These are phyloP conservation scores for Rhizoclosmatium sp. DNA, from an alignment of 192 early-diverging fungal species.

Conservation along the genomic window DNA sequence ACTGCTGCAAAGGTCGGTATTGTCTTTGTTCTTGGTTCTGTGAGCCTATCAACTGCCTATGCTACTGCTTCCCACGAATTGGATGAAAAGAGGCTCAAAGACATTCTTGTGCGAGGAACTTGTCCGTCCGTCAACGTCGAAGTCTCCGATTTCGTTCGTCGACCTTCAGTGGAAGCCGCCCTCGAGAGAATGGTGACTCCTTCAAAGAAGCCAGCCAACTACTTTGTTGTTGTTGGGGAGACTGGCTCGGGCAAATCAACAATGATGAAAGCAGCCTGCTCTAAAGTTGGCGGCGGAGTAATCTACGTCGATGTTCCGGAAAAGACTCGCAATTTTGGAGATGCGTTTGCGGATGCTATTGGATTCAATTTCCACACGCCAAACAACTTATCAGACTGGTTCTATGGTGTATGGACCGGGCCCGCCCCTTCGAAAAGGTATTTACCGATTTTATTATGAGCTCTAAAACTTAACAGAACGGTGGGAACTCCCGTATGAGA, in stretches of 20 bases:
- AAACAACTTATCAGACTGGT: neutral
- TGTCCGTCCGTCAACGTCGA: neutral
- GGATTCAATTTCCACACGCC: constrained; percentile 11
- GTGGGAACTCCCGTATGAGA: neutral
- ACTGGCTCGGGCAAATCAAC: constrained; percentile 10
- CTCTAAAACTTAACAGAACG: neutral
- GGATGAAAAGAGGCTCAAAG: constrained; percentile 13
- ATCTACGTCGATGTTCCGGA: constrained; percentile 20
- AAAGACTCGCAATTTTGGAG: constrained; percentile 2
- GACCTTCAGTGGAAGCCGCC: neutral
- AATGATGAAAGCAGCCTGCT: constrained; percentile 21
- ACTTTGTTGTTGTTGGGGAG: constrained; percentile 14
- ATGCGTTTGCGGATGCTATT: constrained; percentile 8
- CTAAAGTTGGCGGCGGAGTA: constrained; percentile 5
- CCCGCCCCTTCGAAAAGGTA: no score
- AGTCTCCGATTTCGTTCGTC: neutral
- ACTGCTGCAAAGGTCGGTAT: neutral
- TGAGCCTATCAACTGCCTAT: neutral
- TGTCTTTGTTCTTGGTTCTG: neutral
- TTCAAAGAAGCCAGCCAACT: neutral
- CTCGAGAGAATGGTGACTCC: constrained; percentile 9
- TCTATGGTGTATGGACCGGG: neutral
- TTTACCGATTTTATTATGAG: neutral
- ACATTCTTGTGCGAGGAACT: neutral
- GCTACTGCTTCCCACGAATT: neutral